Evolutionary conservation across 2,329 filamentous ascomycete genomes (phyloP), one percentile per base, ranked within the genome.

Genomic region (Colletotrichum musicola): DNA sequence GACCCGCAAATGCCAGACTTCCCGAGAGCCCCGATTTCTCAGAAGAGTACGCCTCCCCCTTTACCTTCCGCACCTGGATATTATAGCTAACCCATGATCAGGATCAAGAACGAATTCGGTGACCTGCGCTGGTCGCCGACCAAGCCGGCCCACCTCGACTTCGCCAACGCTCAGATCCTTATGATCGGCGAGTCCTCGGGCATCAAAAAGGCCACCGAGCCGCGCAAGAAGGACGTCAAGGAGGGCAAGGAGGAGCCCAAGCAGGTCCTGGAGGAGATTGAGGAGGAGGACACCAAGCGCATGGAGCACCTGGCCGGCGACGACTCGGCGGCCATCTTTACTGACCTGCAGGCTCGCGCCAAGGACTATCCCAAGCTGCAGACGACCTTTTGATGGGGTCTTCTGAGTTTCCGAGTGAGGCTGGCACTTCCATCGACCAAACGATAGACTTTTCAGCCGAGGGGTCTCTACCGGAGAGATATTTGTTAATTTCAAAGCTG

Each of bases 211-310:
- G 90, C 89, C 0, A 80, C 88, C 0, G 84, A 90, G 73, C 81
- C 82, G 9, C 81, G 86, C 27, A 83, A 84, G 4, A 81, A 84
- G 22, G 89, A 90, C 71, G 80, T 88, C 51, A 82, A 90, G 73
- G 82, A 87, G 6, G 83, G 83, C 16, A 89, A 91, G 73, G 87
- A 90, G 71, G 86, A 89, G 2, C 90, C 92, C 0, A 81, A 84
- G n/a, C 89, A 93, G 71, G 91, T 93, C 73, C 77, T 97, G 53
- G 89, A 94, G 76, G 88, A 90, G 76, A 80, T 97, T 2, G 92
- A 94, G 77, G 85, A 91, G 13, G 93, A 95, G 76, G 92, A 96
- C 72, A 84, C 90, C 70, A 81, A 90, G 65, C 85, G 93, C 6
- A 89, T 94, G 77, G 83, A 83, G 67, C 74, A 78, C 7, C 74